A percentile compares a stretch with the other conserved stretches of the same genome.
Conservation (phyloP, 805 yeast genomes). For the Jamesozyma spencerorum region DNA sequence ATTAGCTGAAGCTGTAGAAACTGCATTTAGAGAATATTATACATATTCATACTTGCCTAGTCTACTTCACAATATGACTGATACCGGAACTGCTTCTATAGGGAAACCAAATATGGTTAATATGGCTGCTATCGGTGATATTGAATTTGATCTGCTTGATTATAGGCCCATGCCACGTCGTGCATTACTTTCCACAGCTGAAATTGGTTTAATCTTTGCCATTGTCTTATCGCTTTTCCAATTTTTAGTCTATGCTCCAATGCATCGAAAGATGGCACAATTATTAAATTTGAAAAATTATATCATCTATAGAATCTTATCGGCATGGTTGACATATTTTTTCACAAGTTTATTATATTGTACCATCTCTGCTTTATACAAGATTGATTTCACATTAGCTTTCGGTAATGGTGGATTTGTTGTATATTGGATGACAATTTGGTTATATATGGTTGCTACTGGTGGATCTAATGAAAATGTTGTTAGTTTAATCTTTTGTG, state of each 20-base stretch:
- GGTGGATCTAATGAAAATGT: constrained; percentile 66
- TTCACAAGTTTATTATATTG: constrained; percentile 50
- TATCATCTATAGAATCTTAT: constrained; percentile 41
- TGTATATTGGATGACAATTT: constrained; percentile 62
- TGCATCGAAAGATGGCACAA: constrained; percentile 42
- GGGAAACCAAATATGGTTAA: constrained; percentile 3
- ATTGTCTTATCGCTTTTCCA: constrained; percentile 66
- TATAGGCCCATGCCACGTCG: constrained; percentile 40
- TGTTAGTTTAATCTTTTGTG: constrained; percentile 41
- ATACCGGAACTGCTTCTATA: too few species aligned
- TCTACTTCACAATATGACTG: constrained; percentile 26
- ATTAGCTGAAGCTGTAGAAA: constrained; percentile 32
- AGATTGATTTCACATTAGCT: constrained; percentile 45
- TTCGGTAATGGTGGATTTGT: constrained; percentile 66
- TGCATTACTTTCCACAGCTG: constrained; percentile 54
- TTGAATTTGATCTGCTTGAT: constrained; percentile 33
- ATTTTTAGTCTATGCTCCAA: constrained; percentile 45
- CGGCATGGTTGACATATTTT: constrained; percentile 43
- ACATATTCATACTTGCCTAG: constrained; percentile 17
- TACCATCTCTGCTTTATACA: constrained; percentile 57
- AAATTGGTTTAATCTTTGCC: constrained; percentile 65
- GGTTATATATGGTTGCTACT: constrained; percentile 60
- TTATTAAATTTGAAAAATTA: constrained; percentile 37
- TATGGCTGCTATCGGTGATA: constrained; percentile 23
- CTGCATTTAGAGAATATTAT: constrained; percentile 18